Evolutionary conservation across 345 rosid species (phyloP).

Genomic region (Heritiera fomes): DNA sequence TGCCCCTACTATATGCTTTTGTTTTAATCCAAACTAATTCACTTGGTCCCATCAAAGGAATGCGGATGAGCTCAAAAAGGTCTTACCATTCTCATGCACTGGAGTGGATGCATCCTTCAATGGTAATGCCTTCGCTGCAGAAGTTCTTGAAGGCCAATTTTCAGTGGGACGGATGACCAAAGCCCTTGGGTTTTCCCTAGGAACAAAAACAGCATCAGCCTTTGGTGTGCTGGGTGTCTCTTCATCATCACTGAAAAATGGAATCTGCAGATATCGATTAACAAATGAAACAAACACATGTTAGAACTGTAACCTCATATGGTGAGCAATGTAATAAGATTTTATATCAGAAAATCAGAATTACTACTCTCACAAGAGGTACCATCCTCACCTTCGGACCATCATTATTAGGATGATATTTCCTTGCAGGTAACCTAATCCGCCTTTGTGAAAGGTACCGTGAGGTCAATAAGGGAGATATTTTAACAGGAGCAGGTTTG

Average conservation of each 20-base stretch:
- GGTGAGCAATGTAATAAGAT: neutral
- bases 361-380: neutral
- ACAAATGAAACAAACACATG: constrained; percentile 2
- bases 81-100: constrained; percentile 23
- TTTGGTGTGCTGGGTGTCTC: constrained; percentile 79
- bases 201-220: constrained; percentile 84
- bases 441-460: constrained; percentile 78
- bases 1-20: neutral
- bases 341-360: neutral
- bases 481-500: constrained; percentile 72
- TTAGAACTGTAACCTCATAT: neutral
- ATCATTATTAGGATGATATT: constrained; percentile 70
- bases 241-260: constrained; percentile 82
- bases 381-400: constrained; percentile 56
- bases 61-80: neutral
- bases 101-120: constrained; percentile 32
- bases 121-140: constrained; percentile 52
- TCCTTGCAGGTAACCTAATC: constrained; percentile 72
- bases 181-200: constrained; percentile 94
- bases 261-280: constrained; percentile 56
- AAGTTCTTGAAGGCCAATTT: constrained; percentile 50
- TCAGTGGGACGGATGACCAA: constrained; percentile 67
- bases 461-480: constrained; percentile 78
- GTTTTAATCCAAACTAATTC: neutral
- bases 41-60: neutral